Evolutionary conservation across 2,329 filamentous ascomycete genomes (phyloP).

Genomic region (Aspergillus brasiliensis): DNA sequence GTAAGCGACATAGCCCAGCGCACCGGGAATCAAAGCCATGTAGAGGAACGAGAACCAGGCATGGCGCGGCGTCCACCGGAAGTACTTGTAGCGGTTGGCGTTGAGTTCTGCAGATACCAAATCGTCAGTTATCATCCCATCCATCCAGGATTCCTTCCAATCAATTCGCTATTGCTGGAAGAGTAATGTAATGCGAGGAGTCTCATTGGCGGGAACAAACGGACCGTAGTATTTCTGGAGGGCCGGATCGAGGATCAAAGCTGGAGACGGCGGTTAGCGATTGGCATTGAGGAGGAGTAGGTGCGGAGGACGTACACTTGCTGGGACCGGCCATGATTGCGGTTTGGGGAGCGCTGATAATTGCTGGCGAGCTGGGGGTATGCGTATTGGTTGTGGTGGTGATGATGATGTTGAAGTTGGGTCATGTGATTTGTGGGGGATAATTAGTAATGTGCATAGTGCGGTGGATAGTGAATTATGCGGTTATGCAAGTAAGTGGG

Average conservation of each 20-base stretch:
- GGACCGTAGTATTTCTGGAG: slow-evolving; percentile 55
- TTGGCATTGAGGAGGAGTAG: slow-evolving; percentile 18
- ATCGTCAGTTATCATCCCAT: too few relatives aligned
- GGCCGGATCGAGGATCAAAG: slow-evolving; percentile 47
- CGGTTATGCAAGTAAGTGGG: not conserved
- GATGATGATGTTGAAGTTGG: slow-evolving; percentile 12
- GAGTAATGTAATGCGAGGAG: not conserved
- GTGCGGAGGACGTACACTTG: slow-evolving; percentile 41
- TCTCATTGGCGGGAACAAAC: slow-evolving; percentile 15
- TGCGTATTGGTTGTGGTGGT: slow-evolving; percentile 4
- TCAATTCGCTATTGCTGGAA: too few relatives aligned
- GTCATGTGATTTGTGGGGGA: slow-evolving; percentile 8
- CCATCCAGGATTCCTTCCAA: too few relatives aligned
- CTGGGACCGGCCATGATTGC: slow-evolving; percentile 55
- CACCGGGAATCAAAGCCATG: slow-evolving; percentile 69
- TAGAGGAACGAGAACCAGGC: slow-evolving; percentile 79
- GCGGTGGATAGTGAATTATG: not conserved
- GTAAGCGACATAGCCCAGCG: slow-evolving; percentile 72
- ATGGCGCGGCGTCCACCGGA: slow-evolving; percentile 86
- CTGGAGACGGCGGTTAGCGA: slow-evolving; percentile 54
- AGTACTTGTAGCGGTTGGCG: slow-evolving; percentile 86
- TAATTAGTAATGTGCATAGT: slow-evolving; percentile 9
- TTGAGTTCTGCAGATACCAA: slow-evolving; percentile 66
- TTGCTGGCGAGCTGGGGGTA: not conserved
- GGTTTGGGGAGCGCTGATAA: slow-evolving; percentile 10